Evolutionary conservation across 2,329 filamentous ascomycete genomes (phyloP).

Genomic region (Gremmenia infestans): DNA sequence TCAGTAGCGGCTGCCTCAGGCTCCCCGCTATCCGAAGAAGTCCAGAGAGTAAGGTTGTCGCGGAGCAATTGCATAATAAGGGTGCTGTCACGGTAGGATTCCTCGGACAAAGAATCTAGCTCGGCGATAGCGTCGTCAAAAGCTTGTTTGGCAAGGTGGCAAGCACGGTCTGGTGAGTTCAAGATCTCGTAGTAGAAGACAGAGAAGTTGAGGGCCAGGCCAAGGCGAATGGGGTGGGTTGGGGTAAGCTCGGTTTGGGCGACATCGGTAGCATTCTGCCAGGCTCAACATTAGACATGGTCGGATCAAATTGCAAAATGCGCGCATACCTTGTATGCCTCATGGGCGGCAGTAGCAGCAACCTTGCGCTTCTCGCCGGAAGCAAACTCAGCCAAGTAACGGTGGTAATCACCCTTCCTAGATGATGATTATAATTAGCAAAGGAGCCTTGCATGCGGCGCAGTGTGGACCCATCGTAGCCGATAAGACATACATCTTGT

Average conservation of each 20-base stretch:
- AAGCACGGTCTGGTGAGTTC: conserved; percentile 95
- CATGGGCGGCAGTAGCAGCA: conserved; percentile 79
- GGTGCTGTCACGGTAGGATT: conserved; percentile 98
- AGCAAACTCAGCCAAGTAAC: conserved; percentile 90
- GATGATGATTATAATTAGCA: conserved; percentile 21
- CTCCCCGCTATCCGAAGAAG: conserved; percentile 84
- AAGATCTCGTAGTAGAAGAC: conserved; percentile 99
- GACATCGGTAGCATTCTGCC: conserved; percentile 89
- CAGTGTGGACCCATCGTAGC: conserved; percentile 2
- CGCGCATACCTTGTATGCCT: conserved; percentile 85
- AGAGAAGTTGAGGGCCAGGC: conserved; percentile 97
- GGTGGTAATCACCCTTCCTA: conserved; percentile 97
- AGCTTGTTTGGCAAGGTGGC: conserved; percentile 97
- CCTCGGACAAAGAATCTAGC: conserved; percentile 95
- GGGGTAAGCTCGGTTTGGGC: conserved; percentile 96
- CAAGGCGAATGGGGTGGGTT: conserved; percentile 96
- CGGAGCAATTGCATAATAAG: conserved; percentile 99
- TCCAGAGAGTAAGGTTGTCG: conserved; percentile 98
- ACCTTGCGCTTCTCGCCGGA: conserved; percentile 88
- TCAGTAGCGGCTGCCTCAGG: conserved; percentile 56
- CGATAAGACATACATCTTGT: conserved; percentile 82
- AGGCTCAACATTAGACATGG: conserved; percentile 18
- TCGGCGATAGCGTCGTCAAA: conserved; percentile 97
- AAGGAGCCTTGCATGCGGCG: conserved; percentile 3
- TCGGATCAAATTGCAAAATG: conserved; percentile 16